Percentiles rank a stretch among this genome's conserved stretches.
These are phyloP conservation scores for Candida montana DNA, from an alignment of 805 yeast genomes.

Conservation along the genomic window DNA sequence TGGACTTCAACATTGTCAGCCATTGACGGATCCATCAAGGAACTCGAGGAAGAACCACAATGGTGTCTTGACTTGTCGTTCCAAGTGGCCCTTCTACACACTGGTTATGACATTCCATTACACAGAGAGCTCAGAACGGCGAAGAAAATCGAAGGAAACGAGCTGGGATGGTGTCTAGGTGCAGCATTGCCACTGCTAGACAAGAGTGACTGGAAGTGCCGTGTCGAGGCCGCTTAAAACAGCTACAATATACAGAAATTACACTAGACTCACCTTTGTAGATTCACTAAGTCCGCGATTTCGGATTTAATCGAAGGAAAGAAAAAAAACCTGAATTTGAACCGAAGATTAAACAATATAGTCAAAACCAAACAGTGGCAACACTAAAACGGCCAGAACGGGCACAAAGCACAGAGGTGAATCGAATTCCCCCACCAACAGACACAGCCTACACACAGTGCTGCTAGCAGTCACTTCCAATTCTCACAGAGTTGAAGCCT, in stretches of 20 bases:
- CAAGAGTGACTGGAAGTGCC: slow-evolving; percentile 63
- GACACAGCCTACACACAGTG: too few species aligned
- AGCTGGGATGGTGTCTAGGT: slow-evolving; percentile 98
- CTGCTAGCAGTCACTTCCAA: too few species aligned
- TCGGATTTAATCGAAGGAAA: too few species aligned
- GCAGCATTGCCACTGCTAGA: slow-evolving; percentile 91
- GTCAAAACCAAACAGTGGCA: too few species aligned
- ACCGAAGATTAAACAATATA: too few species aligned
- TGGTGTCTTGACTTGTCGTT: slow-evolving; percentile 93
- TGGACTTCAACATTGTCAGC: slow-evolving; percentile 69
- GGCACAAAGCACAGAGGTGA: too few species aligned
- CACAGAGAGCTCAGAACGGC: slow-evolving; percentile 90
- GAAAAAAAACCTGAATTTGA: background rate
- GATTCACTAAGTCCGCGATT: too few species aligned
- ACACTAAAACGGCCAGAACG: too few species aligned
- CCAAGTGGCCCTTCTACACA: slow-evolving; percentile 84
- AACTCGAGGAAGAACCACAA: slow-evolving; percentile 73
- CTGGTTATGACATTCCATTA: slow-evolving; percentile 95
- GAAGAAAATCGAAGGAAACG: slow-evolving; percentile 79
- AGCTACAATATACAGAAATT: background rate
- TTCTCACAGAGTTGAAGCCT: too few species aligned
- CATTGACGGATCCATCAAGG: slow-evolving; percentile 59
- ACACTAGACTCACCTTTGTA: background rate
- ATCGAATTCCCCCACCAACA: too few species aligned
- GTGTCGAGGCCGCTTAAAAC: slow-evolving; percentile 13